Percentiles rank a stretch among this genome's conserved stretches.
phyloP scores from a whole-genome alignment of 305 asterid genomes.

The Rubia peregrina region DNA sequence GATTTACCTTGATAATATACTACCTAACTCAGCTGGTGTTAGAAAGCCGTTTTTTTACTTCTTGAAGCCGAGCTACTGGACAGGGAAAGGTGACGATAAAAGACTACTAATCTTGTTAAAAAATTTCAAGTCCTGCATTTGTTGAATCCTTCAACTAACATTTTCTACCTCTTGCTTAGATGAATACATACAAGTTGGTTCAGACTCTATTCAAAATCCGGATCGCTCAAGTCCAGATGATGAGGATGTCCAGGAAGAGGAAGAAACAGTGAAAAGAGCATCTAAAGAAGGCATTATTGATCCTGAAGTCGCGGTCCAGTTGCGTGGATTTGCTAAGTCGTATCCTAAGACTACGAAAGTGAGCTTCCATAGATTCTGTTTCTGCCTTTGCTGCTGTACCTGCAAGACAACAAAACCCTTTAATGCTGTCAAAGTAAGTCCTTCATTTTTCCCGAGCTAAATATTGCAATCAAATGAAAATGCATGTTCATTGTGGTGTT shows the following conservation, averaged over 20 bases:
- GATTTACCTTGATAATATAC: slow-evolving; percentile 76
- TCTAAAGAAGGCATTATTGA: slow-evolving; percentile 38
- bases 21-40: slow-evolving; percentile 75
- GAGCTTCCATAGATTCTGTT: slow-evolving; percentile 22
- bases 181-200: slow-evolving; percentile 61
- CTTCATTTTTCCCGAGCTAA: background rate
- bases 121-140: background rate
- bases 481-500: background rate
- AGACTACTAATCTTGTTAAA: background rate
- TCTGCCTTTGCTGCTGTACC: slow-evolving; percentile 37
- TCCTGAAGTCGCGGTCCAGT: slow-evolving; percentile 61
- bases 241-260: slow-evolving; percentile 88
- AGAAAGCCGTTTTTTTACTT: slow-evolving; percentile 67
- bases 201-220: slow-evolving; percentile 38
- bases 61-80: slow-evolving; percentile 81
- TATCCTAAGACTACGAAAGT: slow-evolving; percentile 59
- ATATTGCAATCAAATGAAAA: background rate
- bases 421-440: slow-evolving; percentile 73
- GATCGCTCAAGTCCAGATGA: slow-evolving; percentile 59
- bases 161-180: slow-evolving; percentile 34
- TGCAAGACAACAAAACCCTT: slow-evolving; percentile 73
- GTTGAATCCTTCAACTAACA: background rate
- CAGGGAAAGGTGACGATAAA: slow-evolving; percentile 80
- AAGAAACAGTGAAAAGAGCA: slow-evolving; percentile 62
- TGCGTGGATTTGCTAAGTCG: slow-evolving; percentile 74